Percentiles rank a stretch among this genome's conserved stretches.
These are phyloP conservation scores for Aurinia saxatilis DNA, from an alignment of 345 rosid species.

Conservation along the genomic window DNA sequence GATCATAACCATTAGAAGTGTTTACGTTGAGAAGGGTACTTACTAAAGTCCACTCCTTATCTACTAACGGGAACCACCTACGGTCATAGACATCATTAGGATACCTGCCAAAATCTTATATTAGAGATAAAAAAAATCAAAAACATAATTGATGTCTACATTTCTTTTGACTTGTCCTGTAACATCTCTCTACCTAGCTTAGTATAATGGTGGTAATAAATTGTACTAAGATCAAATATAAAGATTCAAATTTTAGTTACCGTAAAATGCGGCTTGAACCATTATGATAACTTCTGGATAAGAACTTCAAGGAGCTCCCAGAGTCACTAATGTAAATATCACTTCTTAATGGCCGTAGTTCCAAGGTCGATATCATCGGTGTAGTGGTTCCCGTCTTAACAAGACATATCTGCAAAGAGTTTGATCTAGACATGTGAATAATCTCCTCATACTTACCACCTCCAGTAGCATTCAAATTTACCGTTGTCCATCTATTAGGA, in stretches of 20 bases:
- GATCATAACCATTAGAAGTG: slow-evolving; percentile 11
- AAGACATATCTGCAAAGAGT: slow-evolving; percentile 25
- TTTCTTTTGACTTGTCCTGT: too few species aligned
- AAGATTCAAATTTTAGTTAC: not conserved
- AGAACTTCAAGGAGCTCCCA: not conserved
- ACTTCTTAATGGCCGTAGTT: slow-evolving; percentile 9
- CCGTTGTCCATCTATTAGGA: slow-evolving; percentile 26
- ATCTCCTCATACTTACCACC: slow-evolving; percentile 17
- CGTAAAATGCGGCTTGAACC: not conserved
- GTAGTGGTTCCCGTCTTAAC: slow-evolving; percentile 30
- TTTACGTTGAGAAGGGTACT: slow-evolving; percentile 8
- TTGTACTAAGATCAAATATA: not conserved
- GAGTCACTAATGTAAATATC: not conserved
- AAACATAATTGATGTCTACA: not conserved
- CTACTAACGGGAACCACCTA: slow-evolving; percentile 2
- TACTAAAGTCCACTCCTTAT: not conserved
- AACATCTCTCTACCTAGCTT: too few species aligned
- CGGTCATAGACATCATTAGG: slow-evolving; percentile 22
- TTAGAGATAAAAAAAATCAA: not conserved
- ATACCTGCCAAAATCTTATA: slow-evolving; percentile 11
- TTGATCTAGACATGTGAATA: slow-evolving; percentile 5
- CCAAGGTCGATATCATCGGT: slow-evolving; percentile 24
- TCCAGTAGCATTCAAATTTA: not conserved
- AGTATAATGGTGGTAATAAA: not conserved
- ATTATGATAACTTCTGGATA: not conserved